Conservation (phyloP, 306 rosid species). For the Inga oerstediana region DNA sequence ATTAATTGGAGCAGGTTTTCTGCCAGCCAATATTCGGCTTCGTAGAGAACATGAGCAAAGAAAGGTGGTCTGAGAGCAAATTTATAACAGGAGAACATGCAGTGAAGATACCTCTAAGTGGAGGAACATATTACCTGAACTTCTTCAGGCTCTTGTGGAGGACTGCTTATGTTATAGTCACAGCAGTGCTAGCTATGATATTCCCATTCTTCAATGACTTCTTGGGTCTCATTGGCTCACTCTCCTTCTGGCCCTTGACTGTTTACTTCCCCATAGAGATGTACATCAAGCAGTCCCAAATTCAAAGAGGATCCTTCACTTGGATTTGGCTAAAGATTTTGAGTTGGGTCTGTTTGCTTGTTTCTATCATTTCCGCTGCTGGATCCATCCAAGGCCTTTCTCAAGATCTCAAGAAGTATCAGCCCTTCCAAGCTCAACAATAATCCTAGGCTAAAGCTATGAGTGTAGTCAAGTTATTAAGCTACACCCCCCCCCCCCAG, state of each 20-base stretch:
- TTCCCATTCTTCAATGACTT: slow-evolving; percentile 98
- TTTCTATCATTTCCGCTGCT: slow-evolving; percentile 78
- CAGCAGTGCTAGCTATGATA: slow-evolving; percentile 79
- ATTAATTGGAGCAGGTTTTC: slow-evolving; percentile 61
- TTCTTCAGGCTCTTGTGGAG: slow-evolving; percentile 85
- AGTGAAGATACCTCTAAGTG: slow-evolving; percentile 57
- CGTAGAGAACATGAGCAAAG: slow-evolving; percentile 54
- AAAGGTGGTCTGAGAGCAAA: slow-evolving; percentile 67
- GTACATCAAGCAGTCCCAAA: slow-evolving; percentile 83
- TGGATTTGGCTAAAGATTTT: slow-evolving; percentile 91
- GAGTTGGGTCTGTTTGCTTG: slow-evolving; percentile 76
- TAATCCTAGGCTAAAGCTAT: background rate
- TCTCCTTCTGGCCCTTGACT: slow-evolving; percentile 89
- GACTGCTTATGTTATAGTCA: slow-evolving; percentile 67
- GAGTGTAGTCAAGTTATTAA: background rate
- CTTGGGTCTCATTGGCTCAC: slow-evolving; percentile 82
- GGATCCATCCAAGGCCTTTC: slow-evolving; percentile 85
- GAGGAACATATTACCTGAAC: slow-evolving; percentile 57
- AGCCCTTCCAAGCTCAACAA: slow-evolving; percentile 70
- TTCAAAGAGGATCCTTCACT: slow-evolving; percentile 64
- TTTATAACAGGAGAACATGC: slow-evolving; percentile 59
- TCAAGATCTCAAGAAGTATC: slow-evolving; percentile 70
- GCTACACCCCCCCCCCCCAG: background rate
- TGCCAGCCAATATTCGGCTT: slow-evolving; percentile 83
- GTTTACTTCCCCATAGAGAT: slow-evolving; percentile 92